Evolutionary conservation across 345 rosid genomes (phyloP), one percentile per base, ranked within the genome.

Genomic region (Syzygium oleosum): DNA sequence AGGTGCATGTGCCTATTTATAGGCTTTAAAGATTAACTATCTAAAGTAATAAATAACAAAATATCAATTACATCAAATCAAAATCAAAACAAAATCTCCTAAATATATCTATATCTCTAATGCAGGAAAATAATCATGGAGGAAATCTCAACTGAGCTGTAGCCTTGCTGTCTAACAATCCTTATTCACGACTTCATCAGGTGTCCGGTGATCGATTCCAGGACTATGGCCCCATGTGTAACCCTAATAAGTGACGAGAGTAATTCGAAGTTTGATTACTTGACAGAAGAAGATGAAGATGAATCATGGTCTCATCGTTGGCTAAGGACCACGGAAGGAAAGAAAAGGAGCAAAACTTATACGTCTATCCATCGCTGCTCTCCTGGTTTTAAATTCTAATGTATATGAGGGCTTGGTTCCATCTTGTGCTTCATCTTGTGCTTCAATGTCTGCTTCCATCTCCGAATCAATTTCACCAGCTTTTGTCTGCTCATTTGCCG

Each of bases 401-500:
- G 43, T 65, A 65, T 17, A 2, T 31, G 38, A 10, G 16, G 78
- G 78, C 78, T 16, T 65, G 78, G 3, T 31, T 65, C 43, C 1
- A 31, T 31, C 78, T 65, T 31, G 43, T 65, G 41, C 41, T 65
- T 3, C 78, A 2, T 31, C 78, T 65, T 31, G 43, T 65, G 43
- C 43, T 65, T 3, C 78, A 2, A 84, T 22, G 53, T 86, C 83
- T 65, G 78, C 43, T 68, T n/a, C 46, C 53, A 49, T 5, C 49
- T 59, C 14, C 2, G 46, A 11, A 34, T 46, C 86, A 29, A 80
- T 86, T 2, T 87, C 34, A 16, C 12, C 31, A 12, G 68, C 85
- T 12, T 34, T 88, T 29, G 63, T 68, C 89, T 86, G 25, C 77
- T 89, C 90, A 84, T 91, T 31, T 85, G 90, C 3, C 23, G 19